phyloP scores from a whole-genome alignment of 176 grass and related monocot species.

The Carex myosuroides region DNA sequence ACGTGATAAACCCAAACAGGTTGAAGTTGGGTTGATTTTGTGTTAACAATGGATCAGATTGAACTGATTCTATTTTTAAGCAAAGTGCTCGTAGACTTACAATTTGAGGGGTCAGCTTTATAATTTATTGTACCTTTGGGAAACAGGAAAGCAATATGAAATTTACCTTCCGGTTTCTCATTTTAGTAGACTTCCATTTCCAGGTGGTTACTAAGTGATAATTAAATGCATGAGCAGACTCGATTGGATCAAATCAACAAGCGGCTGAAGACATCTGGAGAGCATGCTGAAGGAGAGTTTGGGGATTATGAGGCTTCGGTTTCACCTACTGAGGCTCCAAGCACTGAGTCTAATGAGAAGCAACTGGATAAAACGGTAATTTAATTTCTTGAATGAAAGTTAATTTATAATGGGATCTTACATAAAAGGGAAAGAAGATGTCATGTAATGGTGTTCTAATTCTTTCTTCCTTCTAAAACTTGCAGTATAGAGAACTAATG shows the following conservation, averaged over 20 bases:
- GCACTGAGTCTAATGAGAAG: conserved; percentile 27
- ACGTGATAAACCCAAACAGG: background rate
- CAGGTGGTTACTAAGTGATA: conserved; percentile 71
- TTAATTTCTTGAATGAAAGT: background rate
- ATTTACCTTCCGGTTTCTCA: conserved; percentile 53
- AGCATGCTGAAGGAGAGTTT: conserved; percentile 28
- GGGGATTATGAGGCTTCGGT: conserved; percentile 35
- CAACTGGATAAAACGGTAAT: conserved; percentile 55
- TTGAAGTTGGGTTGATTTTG: background rate
- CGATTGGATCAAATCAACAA: conserved; percentile 84
- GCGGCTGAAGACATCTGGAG: conserved; percentile 47
- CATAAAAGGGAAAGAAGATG: background rate
- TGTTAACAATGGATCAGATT: background rate
- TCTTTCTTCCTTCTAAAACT: background rate
- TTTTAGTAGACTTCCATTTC: conserved; percentile 52
- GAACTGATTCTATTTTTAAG: background rate
- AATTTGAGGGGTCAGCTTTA: background rate
- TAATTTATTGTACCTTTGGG: background rate
- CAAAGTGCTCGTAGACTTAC: background rate
- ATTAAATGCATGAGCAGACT: conserved; percentile 72
- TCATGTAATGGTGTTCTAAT: background rate
- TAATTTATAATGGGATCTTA: background rate
- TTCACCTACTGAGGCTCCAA: conserved; percentile 29
- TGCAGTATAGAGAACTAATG: conserved; percentile 43
- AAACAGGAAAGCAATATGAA: conserved; percentile 21